Conservation (phyloP, 768 basidiomycete genomes). For the Mycena filopes region DNA sequence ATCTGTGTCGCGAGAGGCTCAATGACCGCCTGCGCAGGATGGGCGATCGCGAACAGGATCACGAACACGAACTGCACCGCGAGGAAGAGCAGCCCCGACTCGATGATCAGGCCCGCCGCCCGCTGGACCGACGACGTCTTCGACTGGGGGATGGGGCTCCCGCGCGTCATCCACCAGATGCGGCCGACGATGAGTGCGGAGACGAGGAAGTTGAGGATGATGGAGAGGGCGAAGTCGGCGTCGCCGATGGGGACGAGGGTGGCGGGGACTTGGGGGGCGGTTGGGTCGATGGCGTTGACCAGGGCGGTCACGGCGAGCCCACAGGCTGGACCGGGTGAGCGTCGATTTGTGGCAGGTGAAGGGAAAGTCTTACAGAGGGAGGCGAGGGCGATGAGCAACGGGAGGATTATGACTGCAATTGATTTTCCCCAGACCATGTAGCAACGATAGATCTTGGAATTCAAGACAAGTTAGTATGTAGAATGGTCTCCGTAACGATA, state of each 20-base stretch:
- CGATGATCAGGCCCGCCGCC: constrained; percentile 48
- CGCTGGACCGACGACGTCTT: constrained; percentile 24
- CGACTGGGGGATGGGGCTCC: constrained; percentile 8
- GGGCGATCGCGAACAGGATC: constrained; percentile 44
- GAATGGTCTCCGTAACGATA: background rate
- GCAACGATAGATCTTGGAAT: constrained; percentile 47
- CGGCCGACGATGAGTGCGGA: constrained; percentile 52
- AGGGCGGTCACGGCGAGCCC: constrained; percentile 41
- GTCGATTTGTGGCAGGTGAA: background rate
- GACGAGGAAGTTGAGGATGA: constrained; percentile 52
- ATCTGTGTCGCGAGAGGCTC: constrained; percentile 50
- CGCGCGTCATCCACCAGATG: constrained; percentile 44
- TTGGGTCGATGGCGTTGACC: constrained; percentile 38
- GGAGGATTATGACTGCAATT: constrained; percentile 45
- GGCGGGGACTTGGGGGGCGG: constrained; percentile 44
- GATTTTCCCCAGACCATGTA: constrained; percentile 52
- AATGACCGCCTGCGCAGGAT: constrained; percentile 46
- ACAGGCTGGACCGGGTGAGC: constrained; percentile 37
- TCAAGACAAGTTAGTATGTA: background rate
- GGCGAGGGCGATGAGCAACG: constrained; percentile 44
- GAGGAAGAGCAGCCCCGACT: constrained; percentile 52
- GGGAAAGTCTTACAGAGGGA: constrained; percentile 43
- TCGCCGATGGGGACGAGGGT: constrained; percentile 45
- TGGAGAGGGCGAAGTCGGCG: constrained; percentile 48
- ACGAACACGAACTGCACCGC: constrained; percentile 51